Evolutionary conservation across 805 yeast species (phyloP).

Genomic region (Pichia ethanolica): DNA sequence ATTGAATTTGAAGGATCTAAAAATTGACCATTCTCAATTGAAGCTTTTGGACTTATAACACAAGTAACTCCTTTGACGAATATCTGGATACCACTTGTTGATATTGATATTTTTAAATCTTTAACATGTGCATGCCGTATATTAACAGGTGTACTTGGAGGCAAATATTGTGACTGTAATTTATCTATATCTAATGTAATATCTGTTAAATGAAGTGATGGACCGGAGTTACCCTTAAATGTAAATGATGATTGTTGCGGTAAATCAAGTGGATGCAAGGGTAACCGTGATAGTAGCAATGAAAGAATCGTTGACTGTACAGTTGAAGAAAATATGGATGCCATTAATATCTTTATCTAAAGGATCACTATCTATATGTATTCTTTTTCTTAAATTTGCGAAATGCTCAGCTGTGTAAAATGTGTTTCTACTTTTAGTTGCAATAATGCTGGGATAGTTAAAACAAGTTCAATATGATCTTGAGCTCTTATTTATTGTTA

Average conservation of each 20-base stretch:
- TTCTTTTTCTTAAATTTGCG: no score
- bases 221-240: constrained; percentile 6
- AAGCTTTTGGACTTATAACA: constrained; percentile 7
- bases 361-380: no score
- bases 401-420: no score
- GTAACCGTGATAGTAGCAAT: constrained; percentile 9
- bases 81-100: constrained; percentile 9
- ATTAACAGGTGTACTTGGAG: constrained; percentile 8
- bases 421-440: no score
- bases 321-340: constrained; percentile 9
- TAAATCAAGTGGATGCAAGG: constrained; percentile 10
- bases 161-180: constrained; percentile 8
- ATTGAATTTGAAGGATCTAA: constrained; percentile 3
- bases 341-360: constrained; percentile 2
- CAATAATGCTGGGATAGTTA: no score
- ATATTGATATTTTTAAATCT: constrained; percentile 5
- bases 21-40: background rate
- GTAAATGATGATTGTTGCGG: constrained; percentile 9
- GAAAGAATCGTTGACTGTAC: constrained; percentile 11
- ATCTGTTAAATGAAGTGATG: constrained; percentile 8
- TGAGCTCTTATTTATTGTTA: no score
- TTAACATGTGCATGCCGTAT: constrained; percentile 9
- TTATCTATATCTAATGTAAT: constrained; percentile 12
- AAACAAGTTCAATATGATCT: no score
- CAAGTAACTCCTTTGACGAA: constrained; percentile 1